phyloP scores from a whole-genome alignment of 176 grass and related monocot species.

The Eleusine indica region DNA sequence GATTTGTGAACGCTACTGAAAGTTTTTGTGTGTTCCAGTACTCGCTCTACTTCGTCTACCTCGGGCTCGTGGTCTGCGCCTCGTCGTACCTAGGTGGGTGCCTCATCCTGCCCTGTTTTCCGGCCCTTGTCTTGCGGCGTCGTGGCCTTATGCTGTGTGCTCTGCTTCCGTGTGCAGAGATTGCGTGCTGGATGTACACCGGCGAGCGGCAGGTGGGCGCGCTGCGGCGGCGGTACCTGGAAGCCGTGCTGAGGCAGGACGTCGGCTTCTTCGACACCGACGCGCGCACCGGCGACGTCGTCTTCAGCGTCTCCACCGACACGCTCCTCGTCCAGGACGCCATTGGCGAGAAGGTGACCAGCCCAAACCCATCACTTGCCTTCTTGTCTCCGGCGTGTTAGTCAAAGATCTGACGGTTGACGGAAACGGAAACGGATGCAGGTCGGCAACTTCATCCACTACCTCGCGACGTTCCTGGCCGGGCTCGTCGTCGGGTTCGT shows the following conservation, averaged over 20 bases:
- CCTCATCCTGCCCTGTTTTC: neutral
- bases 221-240: constrained; percentile 78
- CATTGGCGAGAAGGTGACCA: constrained; percentile 93
- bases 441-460: constrained; percentile 98
- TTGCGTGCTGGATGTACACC: constrained; percentile 99
- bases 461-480: constrained; percentile 86
- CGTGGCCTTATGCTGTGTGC: neutral
- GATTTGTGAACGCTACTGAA: neutral
- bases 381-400: neutral
- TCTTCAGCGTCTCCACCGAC: constrained; percentile 88
- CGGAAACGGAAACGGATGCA: constrained; percentile 15
- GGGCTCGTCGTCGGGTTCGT: constrained; percentile 86
- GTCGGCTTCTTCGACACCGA: constrained; percentile 97
- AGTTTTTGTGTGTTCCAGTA: constrained; percentile 54
- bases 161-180: constrained; percentile 62
- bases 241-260: constrained; percentile 86
- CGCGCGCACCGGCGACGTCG: constrained; percentile 86
- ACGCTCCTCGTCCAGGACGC: constrained; percentile 95
- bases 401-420: neutral
- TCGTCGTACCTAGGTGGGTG: constrained; percentile 87
- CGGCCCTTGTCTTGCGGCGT: neutral
- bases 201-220: constrained; percentile 85
- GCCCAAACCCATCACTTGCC: neutral
- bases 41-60: constrained; percentile 90
- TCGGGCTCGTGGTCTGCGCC: constrained; percentile 83